phyloP scores from a whole-genome alignment of 1,139 yeast species.

The Nakaseomyces nivariensis region DNA sequence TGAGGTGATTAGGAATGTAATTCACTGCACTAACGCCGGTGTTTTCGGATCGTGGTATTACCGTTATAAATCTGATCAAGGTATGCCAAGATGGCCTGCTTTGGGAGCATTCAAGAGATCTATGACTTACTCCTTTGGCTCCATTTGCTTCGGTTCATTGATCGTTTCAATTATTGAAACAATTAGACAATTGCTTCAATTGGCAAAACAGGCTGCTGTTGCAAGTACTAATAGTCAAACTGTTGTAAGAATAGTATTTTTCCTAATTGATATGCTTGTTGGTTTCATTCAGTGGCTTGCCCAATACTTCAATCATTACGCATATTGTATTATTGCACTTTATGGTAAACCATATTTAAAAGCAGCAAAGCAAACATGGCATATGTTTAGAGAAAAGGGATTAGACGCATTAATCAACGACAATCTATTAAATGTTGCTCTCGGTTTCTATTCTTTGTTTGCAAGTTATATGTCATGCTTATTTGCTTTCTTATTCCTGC shows the following conservation, averaged over 20 bases:
- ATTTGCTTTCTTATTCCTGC: slow-evolving; percentile 60
- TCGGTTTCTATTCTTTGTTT: slow-evolving; percentile 61
- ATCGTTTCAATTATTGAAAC: slow-evolving; percentile 70
- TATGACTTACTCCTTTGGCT: slow-evolving; percentile 79
- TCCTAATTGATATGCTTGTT: slow-evolving; percentile 50
- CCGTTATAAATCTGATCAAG: slow-evolving; percentile 64
- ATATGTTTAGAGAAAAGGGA: slow-evolving; percentile 68
- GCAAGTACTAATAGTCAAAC: slow-evolving; percentile 31
- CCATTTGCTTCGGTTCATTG: slow-evolving; percentile 80
- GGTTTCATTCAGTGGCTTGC: slow-evolving; percentile 70
- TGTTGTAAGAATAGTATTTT: slow-evolving; percentile 45
- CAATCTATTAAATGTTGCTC: slow-evolving; percentile 66
- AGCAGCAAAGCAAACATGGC: slow-evolving; percentile 78
- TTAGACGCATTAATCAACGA: slow-evolving; percentile 82
- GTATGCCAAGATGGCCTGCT: slow-evolving; percentile 74
- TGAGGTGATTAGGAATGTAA: slow-evolving; percentile 75
- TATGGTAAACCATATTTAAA: slow-evolving; percentile 71
- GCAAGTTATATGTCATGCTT: slow-evolving; percentile 63
- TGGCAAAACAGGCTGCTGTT: slow-evolving; percentile 37
- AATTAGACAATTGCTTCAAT: slow-evolving; percentile 40
- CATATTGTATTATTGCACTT: slow-evolving; percentile 77
- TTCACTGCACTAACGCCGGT: slow-evolving; percentile 78
- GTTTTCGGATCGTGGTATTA: slow-evolving; percentile 90
- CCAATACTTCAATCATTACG: slow-evolving; percentile 81
- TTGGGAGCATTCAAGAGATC: slow-evolving; percentile 75